Evolutionary conservation across 768 basidiomycete species (phyloP), one percentile per base, ranked within the genome.

Genomic region (Tricholomella constricta): DNA sequence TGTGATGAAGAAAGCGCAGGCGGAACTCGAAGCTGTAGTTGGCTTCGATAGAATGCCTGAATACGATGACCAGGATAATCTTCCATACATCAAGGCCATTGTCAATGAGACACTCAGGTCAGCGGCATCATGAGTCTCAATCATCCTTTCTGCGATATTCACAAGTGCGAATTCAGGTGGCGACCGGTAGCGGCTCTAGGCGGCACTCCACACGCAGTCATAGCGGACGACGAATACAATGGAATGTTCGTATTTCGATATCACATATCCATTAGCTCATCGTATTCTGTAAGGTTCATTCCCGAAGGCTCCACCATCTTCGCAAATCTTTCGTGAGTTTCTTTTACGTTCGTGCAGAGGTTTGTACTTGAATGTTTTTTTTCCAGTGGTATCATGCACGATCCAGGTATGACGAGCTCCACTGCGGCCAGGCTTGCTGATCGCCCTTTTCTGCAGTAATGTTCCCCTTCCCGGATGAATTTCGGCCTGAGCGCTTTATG

Each of bases 401-500:
- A 57, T 22, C 56, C 56, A 40, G 52, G 56, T 57, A 34, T 14
- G 45, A 2, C 29, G 17, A 17, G 15, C 8, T 35, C n/a, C n/a
- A n/a, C n/a, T n/a, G n/a, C n/a, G n/a, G n/a, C n/a, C n/a, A n/a
- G n/a, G n/a, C n/a, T n/a, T n/a, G n/a, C n/a, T n/a, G n/a, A n/a
- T n/a, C n/a, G n/a, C n/a, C n/a, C n/a, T 23, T 19, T 27, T 7
- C 23, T 35, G 19, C 19, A 51, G 50, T 5, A 1, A 47, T 56
- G 51, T 53, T 57, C 45, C 52, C 52, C 1, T 49, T 25, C 4
- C 51, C 56, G 6, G 37, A 48, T 2, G 48, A 43, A 19, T 76
- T 74, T 55, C 48, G 49, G 10, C 75, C 75, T 0, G 75, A 75
- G 42, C 66, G 75, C 19, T 76, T 77, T 54, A 55, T 76, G 6